These are phyloP conservation scores for Tephrocybe sp. DNA, from an alignment of 768 basidiomycete species.

Conservation along the genomic window DNA sequence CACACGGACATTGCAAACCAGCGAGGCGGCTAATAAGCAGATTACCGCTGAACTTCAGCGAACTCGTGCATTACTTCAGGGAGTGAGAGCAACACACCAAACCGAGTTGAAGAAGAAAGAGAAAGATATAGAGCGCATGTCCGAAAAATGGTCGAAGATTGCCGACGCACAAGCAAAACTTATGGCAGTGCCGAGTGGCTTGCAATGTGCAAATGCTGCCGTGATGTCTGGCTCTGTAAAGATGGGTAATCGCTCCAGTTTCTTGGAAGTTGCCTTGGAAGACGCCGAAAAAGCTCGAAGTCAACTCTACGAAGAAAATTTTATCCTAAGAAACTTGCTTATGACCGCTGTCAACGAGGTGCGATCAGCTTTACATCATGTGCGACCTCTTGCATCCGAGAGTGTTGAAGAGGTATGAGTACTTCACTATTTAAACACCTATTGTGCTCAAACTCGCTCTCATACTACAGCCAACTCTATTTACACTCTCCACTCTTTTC, in stretches of 20 bases:
- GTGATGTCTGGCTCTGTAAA: slow-evolving; percentile 43
- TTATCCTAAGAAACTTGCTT: slow-evolving; percentile 55
- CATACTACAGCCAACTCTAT: slow-evolving; percentile 36
- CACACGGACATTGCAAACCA: slow-evolving; percentile 50
- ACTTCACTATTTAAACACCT: slow-evolving; percentile 6
- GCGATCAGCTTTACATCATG: slow-evolving; percentile 51
- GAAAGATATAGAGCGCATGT: slow-evolving; percentile 70
- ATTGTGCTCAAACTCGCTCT: slow-evolving; percentile 3
- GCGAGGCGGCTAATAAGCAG: slow-evolving; percentile 68
- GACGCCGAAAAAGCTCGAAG: slow-evolving; percentile 68
- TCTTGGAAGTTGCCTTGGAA: slow-evolving; percentile 65
- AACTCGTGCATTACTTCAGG: slow-evolving; percentile 65
- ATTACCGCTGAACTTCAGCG: slow-evolving; percentile 69
- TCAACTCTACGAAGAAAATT: slow-evolving; percentile 63
- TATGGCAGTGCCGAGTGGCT: slow-evolving; percentile 44
- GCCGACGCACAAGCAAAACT: slow-evolving; percentile 66
- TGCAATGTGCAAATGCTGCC: slow-evolving; percentile 51
- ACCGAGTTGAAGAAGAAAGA: slow-evolving; percentile 80
- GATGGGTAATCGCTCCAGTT: slow-evolving; percentile 49
- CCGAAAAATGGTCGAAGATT: slow-evolving; percentile 73
- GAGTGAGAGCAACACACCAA: slow-evolving; percentile 63
- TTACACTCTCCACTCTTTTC: slow-evolving; percentile 50
- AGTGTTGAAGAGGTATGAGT: slow-evolving; percentile 46
- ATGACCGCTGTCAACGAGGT: slow-evolving; percentile 65
- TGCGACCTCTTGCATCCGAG: slow-evolving; percentile 36